These are phyloP conservation scores for Yarrowia alimentaria DNA, from an alignment of 805 yeast species.

Conservation along the genomic window DNA sequence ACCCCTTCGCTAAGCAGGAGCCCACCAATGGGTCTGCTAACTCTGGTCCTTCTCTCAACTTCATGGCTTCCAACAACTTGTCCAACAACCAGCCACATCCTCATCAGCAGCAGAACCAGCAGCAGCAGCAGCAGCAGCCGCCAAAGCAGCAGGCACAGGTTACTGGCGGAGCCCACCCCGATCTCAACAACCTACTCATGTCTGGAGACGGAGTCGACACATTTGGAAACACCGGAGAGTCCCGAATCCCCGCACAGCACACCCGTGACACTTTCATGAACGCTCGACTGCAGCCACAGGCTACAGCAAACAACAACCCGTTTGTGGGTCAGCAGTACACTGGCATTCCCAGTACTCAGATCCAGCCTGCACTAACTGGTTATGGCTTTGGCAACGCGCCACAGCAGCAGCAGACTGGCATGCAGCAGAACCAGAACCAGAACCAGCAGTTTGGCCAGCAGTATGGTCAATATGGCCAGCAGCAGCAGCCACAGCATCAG, in stretches of 20 bases:
- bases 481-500: constrained; percentile 26
- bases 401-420: constrained; percentile 33
- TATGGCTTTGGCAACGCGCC: constrained; percentile 87
- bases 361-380: constrained; percentile 85
- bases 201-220: constrained; percentile 92
- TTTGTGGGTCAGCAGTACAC: constrained; percentile 68
- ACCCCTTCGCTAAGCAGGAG: constrained; percentile 60
- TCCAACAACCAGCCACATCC: constrained; percentile 17
- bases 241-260: constrained; percentile 89
- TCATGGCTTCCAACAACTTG: constrained; percentile 24
- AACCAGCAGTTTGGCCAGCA: constrained; percentile 31
- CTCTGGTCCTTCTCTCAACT: constrained; percentile 26
- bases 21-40: constrained; percentile 12
- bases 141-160: constrained; percentile 34
- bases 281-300: constrained; percentile 54
- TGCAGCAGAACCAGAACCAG: constrained; percentile 31
- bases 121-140: constrained; percentile 35
- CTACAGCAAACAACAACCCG: constrained; percentile 48
- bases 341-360: constrained; percentile 60
- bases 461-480: constrained; percentile 29
- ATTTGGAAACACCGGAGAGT: constrained; percentile 81
- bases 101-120: constrained; percentile 38
- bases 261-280: constrained; percentile 80
- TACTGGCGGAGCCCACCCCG: constrained; percentile 40
- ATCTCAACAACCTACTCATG: constrained; percentile 73